phyloP scores from a whole-genome alignment of 805 yeast species.

The Yamadazyma olivae region DNA sequence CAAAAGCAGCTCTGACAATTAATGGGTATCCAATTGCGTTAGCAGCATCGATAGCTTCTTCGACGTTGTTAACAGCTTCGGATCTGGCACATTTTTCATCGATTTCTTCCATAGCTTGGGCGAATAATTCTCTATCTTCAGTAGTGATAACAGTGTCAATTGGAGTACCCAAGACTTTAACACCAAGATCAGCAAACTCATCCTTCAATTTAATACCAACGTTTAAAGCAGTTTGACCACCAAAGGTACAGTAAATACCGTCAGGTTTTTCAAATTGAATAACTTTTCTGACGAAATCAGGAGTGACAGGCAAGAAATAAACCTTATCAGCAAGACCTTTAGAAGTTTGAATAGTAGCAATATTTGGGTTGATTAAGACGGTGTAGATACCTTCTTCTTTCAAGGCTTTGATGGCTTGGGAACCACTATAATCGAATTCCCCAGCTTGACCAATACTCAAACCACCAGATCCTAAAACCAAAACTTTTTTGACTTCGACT shows the following conservation, averaged over 20 bases:
- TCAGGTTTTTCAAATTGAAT: constrained; percentile 96
- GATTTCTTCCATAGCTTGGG: constrained; percentile 92
- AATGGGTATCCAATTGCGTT: constrained; percentile 87
- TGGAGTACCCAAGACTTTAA: constrained; percentile 97
- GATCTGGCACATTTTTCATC: constrained; percentile 95
- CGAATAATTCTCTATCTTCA: constrained; percentile 95
- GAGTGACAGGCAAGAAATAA: constrained; percentile 93
- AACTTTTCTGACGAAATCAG: constrained; percentile 92
- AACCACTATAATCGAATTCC: constrained; percentile 95
- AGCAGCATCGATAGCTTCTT: constrained; percentile 92
- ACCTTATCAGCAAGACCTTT: constrained; percentile 94
- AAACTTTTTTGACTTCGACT: constrained; percentile 83
- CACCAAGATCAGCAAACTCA: constrained; percentile 82
- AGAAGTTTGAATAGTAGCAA: constrained; percentile 95
- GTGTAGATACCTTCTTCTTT: constrained; percentile 96
- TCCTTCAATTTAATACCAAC: constrained; percentile 98
- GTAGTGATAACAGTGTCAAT: constrained; percentile 93
- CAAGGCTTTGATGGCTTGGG: constrained; percentile 95
- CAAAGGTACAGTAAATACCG: constrained; percentile 92
- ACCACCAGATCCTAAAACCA: constrained; percentile 96
- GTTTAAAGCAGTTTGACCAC: constrained; percentile 97
- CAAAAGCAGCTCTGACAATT: constrained; percentile 95
- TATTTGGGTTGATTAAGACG: constrained; percentile 89
- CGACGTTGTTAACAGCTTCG: constrained; percentile 89
- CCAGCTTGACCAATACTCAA: constrained; percentile 98